Conservation (phyloP, 257 asterid species). For the Przewalskia tangutica region DNA sequence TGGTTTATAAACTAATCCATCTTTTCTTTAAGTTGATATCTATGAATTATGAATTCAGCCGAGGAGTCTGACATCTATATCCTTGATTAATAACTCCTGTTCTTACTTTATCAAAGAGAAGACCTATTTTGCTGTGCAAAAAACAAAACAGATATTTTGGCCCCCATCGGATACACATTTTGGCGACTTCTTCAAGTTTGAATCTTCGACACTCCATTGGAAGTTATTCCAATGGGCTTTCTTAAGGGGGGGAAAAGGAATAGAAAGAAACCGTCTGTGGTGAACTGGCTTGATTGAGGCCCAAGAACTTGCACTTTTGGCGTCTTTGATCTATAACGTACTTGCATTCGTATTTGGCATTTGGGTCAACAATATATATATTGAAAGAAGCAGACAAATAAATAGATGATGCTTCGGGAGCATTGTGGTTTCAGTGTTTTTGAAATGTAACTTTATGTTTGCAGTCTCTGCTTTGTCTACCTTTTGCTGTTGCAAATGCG, state of each 20-base stretch:
- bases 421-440: not conserved
- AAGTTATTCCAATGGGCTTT: not conserved
- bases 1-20: not conserved
- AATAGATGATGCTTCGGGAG: not conserved
- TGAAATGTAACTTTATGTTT: conserved; percentile 1
- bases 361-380: not conserved
- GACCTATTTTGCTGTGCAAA: not conserved
- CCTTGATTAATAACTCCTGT: not conserved
- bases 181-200: not conserved
- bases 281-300: not conserved
- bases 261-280: not conserved
- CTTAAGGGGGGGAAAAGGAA: too few relatives aligned
- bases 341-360: not conserved
- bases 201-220: not conserved
- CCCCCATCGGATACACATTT: not conserved
- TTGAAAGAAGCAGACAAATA: not conserved
- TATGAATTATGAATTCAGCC: not conserved
- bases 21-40: not conserved
- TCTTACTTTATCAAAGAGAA: not conserved
- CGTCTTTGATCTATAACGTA: not conserved
- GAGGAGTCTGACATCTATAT: not conserved
- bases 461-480: conserved; percentile 84
- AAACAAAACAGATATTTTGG: not conserved
- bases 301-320: not conserved
- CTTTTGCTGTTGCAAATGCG: conserved; percentile 84